Evolutionary conservation across 2,329 filamentous ascomycete genomes (phyloP), one percentile per base, ranked within the genome.

Genomic region (Ceratocystis variospora): DNA sequence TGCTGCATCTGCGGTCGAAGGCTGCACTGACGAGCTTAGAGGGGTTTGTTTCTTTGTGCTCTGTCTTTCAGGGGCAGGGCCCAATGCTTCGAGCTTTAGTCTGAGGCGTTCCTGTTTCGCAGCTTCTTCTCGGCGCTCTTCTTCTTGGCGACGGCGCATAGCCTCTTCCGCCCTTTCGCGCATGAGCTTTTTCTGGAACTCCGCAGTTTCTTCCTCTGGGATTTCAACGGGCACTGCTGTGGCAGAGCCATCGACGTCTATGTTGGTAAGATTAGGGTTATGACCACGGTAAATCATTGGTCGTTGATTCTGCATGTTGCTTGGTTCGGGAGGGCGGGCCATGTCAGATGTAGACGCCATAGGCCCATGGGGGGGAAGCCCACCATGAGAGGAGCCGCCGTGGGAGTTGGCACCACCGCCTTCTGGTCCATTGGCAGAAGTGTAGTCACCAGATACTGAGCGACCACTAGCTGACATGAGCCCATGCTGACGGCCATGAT

Each of bases 81-180:
- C 87, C 72, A 92, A 76, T 7, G 84, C 83, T 70, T 87, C 87
- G 61, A 92, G 76, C 74, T 89, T 90, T 72, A 87, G 81, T 61
- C 85, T 82, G 68, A 92, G 85, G 28, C 88, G 83, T 72, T 89
- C 87, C 71, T 83, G 81, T 68, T 80, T 83, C 19, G 83, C 88
- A n/a, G 84, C 86, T 72, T 90, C 87, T 71, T 89, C 86, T n/a
- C 79, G 81, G 22, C 82, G 85, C 71, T 87, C 86, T 73, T 90
- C 82, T 67, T 88, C 87, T 68, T 84, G 77, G 61, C 84, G 79
- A 67, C 87, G 81, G 72, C 87, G 86, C 71, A 86, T 85, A 22
- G 87, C 87, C 64, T 84, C 77, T 71, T 91, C 87, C 5, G 85
- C 80, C 48, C 83, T 83, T 71, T 89, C 85, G 46, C 81, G 81